phyloP scores from a whole-genome alignment of 768 basidiomycete genomes.

The Tylopilus subfusipes region DNA sequence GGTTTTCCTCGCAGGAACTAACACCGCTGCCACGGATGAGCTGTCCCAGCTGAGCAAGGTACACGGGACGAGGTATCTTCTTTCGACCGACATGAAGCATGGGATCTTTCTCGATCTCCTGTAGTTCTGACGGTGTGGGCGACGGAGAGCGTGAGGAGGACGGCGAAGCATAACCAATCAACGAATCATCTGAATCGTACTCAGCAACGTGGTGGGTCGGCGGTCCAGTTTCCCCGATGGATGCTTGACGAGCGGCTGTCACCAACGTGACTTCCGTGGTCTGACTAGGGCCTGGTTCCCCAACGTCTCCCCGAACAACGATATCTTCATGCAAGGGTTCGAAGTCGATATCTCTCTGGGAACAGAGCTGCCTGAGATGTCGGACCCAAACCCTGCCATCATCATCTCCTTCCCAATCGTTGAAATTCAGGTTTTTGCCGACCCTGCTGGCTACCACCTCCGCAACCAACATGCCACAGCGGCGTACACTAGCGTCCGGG shows the following conservation, averaged over 20 bases:
- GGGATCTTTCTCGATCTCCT: slow-evolving; percentile 83
- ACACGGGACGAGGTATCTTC: slow-evolving; percentile 81
- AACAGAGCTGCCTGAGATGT: slow-evolving; percentile 51
- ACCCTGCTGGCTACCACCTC: slow-evolving; percentile 67
- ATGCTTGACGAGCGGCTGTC: background rate
- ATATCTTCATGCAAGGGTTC: slow-evolving; percentile 25
- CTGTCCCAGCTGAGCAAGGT: slow-evolving; percentile 78
- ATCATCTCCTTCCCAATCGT: slow-evolving; percentile 77
- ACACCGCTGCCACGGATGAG: slow-evolving; percentile 63
- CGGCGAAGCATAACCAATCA: slow-evolving; percentile 71
- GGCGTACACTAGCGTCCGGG: slow-evolving; percentile 68
- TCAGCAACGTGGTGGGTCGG: slow-evolving; percentile 25
- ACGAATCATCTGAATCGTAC: slow-evolving; percentile 80
- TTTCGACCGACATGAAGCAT: slow-evolving; percentile 66
- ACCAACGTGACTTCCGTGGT: slow-evolving; percentile 10
- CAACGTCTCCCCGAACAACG: slow-evolving; percentile 1
- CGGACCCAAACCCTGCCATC: slow-evolving; percentile 64
- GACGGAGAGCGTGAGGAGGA: slow-evolving; percentile 70
- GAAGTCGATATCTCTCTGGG: slow-evolving; percentile 50
- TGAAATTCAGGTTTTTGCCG: slow-evolving; percentile 72
- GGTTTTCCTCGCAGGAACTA: slow-evolving; percentile 50
- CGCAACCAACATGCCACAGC: slow-evolving; percentile 90
- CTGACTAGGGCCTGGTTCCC: slow-evolving; percentile 9
- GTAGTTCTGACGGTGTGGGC: slow-evolving; percentile 77
- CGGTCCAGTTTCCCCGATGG: background rate